phyloP scores from a whole-genome alignment of 192 early-diverging fungal genomes.

The Podila minutissima region DNA sequence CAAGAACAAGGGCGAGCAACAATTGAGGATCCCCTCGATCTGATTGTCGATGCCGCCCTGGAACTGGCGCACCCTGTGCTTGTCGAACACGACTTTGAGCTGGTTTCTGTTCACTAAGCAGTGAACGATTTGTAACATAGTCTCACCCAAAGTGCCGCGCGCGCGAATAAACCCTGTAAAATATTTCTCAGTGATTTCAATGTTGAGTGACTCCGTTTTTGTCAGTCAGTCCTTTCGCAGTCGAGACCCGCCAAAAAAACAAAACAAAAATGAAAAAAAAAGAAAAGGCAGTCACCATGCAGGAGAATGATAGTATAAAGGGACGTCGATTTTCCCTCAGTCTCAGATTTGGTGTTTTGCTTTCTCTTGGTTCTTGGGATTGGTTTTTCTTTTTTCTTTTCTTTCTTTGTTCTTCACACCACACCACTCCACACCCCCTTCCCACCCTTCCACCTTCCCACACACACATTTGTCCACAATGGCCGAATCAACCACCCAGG shows the following conservation, averaged over 20 bases:
- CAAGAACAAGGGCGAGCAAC: not conserved
- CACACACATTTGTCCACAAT: slow-evolving; percentile 13
- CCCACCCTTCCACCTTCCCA: slow-evolving; percentile 1
- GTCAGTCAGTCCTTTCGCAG: not conserved
- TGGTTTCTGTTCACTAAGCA: slow-evolving; percentile 19
- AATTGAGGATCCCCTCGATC: slow-evolving; percentile 20
- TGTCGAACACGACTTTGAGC: slow-evolving; percentile 32
- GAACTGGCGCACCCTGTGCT: not conserved
- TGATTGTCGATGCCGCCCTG: slow-evolving; percentile 29
- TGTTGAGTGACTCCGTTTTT: not conserved
- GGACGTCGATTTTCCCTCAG: not conserved
- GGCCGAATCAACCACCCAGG: slow-evolving; percentile 56
- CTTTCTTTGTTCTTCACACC: slow-evolving; percentile 4
- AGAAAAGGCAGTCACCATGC: not conserved
- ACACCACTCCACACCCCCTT: not conserved
- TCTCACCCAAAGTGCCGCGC: too few relatives aligned
- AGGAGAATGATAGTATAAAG: not conserved
- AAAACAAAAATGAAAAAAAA: not conserved
- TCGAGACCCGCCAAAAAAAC: not conserved
- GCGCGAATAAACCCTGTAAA: too few relatives aligned
- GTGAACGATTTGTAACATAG: too few relatives aligned
- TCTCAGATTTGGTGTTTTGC: slow-evolving; percentile 7
- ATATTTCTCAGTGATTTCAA: too few relatives aligned
- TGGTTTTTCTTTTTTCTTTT: slow-evolving; percentile 13
- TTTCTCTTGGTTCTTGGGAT: slow-evolving; percentile 26